Evolutionary conservation across 192 early-diverging fungal genomes (phyloP), one percentile per base, ranked within the genome.

Genomic region (Coemansia sp.): DNA sequence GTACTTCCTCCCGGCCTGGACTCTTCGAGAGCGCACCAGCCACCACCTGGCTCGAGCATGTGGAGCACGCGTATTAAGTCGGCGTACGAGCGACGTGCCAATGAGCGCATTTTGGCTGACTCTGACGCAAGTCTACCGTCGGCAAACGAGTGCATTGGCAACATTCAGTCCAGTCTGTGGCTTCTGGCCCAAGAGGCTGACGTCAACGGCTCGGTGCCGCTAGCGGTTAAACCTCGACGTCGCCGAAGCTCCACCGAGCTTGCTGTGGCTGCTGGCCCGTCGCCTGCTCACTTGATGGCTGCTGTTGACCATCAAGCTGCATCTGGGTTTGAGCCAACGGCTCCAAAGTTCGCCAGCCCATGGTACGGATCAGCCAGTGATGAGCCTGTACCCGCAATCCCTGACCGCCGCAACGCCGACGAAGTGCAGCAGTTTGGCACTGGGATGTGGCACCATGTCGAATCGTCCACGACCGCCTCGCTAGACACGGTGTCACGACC

Each of bases 121-220:
- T 55, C 66, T n/a, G 41, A 22, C 39, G 18, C 64, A 13, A 13
- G 33, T 34, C 52, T 72, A 64, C 81, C 81, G 5, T 71, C 72
- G 0, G 75, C 75, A 9, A 53, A 63, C 16, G 76, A 83, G 61
- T 68, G 60, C 52, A 71, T 62, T 34, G 64, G 64, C 40, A 61
- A 62, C 40, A 78, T 83, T 16, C 75, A 71, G 58, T 65, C 76
- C 2, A 70, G 72, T 11, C 3, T 83, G 57, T 78, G 76, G 71
- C 65, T 64, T 10, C 69, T 83, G 58, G 68, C 73, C 18, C 72
- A 69, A 39, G 81, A 83, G 20, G 36, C 68, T 31, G 69, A 68
- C n/a, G 50, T 61, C 7, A 46, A 70, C 44, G 34, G 62, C 39
- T 69, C 72, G 0, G 47, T 66, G 3, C 72, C 77, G 33, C 72